Evolutionary conservation across 768 basidiomycete genomes (phyloP), one percentile per base, ranked within the genome.

Genomic region (Collybia nuda): DNA sequence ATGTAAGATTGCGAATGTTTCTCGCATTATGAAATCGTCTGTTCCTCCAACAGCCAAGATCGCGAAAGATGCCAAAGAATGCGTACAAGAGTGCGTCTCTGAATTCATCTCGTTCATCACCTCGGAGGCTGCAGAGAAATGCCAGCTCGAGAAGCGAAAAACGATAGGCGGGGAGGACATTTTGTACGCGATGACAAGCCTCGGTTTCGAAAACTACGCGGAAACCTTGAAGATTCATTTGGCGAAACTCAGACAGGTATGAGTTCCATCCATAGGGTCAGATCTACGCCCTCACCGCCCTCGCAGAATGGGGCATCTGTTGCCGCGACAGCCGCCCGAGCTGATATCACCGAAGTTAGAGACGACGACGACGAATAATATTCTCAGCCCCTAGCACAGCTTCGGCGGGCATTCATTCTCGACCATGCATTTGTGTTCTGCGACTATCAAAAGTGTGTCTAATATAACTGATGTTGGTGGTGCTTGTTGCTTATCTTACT

Each of bases 91-190:
- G 71, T 97, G 95, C 70, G 93, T 97, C 49, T 93, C 90, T 38
- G 96, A 98, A 73, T 98, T 97, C 76, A 98, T 98, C 67, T 86
- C 85, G 59, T 98, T 98, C 79, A 93, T 98, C 73, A 97, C 95
- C 23, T 90, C 87, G 39, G 96, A 98, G 68, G 96, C 96, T 4
- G 93, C 92, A 14, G 96, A 98, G 69, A 93, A 93, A 62, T 95
- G 93, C 57, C 82, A 89, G 64, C 76, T 89, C 58, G 95, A 98
- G 75, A 98, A 98, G 71, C 81, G 96, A 54, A 98, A 98, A 76
- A 98, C 96, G 51, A 94, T 98, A 39, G 94, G 93, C 11, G 96
- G 96, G 21, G 95, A 98, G 75, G 96, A 98, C 67, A 95, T 98
- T 40, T 70, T 98, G 50, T 89, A 92, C 58, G 94, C 94, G n/a